A percentile compares a stretch with the other conserved stretches of the same genome.
Conservation (phyloP, 345 rosid genomes). For the Arabidopsis arenosa region DNA sequence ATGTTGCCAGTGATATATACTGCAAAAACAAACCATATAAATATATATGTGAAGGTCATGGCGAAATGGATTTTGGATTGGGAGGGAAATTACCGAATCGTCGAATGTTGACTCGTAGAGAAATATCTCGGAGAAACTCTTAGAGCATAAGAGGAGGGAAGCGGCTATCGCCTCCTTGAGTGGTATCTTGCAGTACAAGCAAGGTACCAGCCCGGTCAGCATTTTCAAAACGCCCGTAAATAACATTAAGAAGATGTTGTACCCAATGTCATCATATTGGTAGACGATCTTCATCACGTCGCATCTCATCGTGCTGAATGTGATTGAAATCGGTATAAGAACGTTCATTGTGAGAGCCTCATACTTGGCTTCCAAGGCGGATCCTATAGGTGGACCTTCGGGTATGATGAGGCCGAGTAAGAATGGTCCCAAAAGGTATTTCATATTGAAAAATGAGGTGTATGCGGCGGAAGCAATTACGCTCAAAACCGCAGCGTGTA, state of each 20-base stretch:
- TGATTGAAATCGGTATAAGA: slow-evolving; percentile 21
- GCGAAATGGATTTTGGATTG: neutral
- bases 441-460: slow-evolving; percentile 18
- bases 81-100: slow-evolving; percentile 3
- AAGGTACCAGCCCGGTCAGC: neutral
- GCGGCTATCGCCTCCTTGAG: slow-evolving; percentile 23
- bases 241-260: slow-evolving; percentile 17
- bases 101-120: slow-evolving; percentile 19
- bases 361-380: slow-evolving; percentile 37
- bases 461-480: slow-evolving; percentile 20
- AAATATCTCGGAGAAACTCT: slow-evolving; percentile 26
- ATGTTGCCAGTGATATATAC: slow-evolving; percentile 26
- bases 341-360: neutral
- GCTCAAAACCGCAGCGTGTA: slow-evolving; percentile 17
- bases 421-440: slow-evolving; percentile 46
- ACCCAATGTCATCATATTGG: slow-evolving; percentile 13
- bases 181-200: slow-evolving; percentile 36
- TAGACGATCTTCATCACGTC: slow-evolving; percentile 32
- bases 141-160: slow-evolving; percentile 22
- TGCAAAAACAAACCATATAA: slow-evolving; percentile 1
- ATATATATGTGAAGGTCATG: neutral
- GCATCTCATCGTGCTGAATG: slow-evolving; percentile 29
- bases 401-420: slow-evolving; percentile 48
- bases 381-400: slow-evolving; percentile 53
- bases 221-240: slow-evolving; percentile 20